A percentile compares a stretch with the other conserved stretches of the same genome.
Evolutionary conservation across 306 rosid species (phyloP).

Genomic region (Sphenostylis stenocarpa): DNA sequence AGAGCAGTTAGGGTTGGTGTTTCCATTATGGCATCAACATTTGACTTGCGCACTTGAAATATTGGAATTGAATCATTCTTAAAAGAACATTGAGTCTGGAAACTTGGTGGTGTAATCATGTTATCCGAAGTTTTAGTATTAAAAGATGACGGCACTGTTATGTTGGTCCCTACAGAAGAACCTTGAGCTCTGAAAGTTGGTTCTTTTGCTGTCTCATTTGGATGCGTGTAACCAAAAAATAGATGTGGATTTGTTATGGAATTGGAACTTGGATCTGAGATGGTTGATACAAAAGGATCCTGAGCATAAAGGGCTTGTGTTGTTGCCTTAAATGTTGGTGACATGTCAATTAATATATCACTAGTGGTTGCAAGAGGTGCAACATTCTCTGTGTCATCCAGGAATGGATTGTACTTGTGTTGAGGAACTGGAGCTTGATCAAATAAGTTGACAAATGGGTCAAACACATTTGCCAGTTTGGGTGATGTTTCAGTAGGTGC

Average conservation of each 20-base stretch:
- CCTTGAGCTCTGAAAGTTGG: conserved; percentile 16
- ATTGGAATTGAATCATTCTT: conserved; percentile 18
- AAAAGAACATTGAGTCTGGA: background rate
- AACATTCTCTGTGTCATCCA: conserved; percentile 41
- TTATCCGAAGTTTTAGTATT: background rate
- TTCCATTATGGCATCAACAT: background rate
- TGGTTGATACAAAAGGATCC: conserved; percentile 14
- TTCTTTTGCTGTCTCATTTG: background rate
- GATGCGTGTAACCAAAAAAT: conserved; percentile 2
- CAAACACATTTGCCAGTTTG: conserved; percentile 28
- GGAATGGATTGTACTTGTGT: conserved; percentile 66
- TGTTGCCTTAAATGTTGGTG: conserved; percentile 26
- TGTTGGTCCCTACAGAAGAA: background rate
- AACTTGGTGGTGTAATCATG: conserved; percentile 7
- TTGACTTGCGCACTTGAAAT: conserved; percentile 2
- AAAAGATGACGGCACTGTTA: conserved; percentile 5
- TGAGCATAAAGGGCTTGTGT: conserved; percentile 18
- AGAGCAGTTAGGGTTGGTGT: conserved; percentile 6
- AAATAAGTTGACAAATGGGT: conserved; percentile 26
- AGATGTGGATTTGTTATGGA: conserved; percentile 4
- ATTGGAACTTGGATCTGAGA: background rate
- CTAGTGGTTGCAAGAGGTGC: background rate
- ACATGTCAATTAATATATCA: background rate
- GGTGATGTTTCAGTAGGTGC: conserved; percentile 12
- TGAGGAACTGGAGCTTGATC: conserved; percentile 34